Evolutionary conservation across 202 grass and related monocot genomes (phyloP), one percentile per base, ranked within the genome.

Genomic region (Musa balbisiana): DNA sequence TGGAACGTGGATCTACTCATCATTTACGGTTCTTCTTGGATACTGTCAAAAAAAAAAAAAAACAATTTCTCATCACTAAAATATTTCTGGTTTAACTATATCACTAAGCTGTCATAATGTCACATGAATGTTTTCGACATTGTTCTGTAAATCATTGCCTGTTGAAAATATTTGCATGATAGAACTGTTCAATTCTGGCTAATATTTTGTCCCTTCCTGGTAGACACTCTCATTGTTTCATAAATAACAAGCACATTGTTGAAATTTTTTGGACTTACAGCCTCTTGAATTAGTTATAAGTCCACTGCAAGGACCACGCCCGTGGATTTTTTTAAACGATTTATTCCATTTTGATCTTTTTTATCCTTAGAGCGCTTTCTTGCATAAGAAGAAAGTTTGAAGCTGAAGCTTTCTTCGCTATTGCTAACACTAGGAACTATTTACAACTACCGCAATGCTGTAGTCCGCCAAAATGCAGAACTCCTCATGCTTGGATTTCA

Each of bases 401-500:
- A 26, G 80, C 71, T 73, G 83, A 93, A 83, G 66, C 59, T 98
- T 62, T 86, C 87, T 64, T 72, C 85, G 94, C 91, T 81, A 79
- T 93, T 70, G 84, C 88, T 52, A 64, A 53, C 71, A n/a, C 83
- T 98, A 98, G 85, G 87, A 92, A 65, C 85, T 98, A 9, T 86
- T 63, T 88, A 76, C 77, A 98, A 83, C 67, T 98, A 98, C 76
- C 80, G 85, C 79, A 83, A 91, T 74, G 94, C 90, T 19, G 94
- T 98, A 75, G 69, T 73, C 26, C 43, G 67, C 29, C 64, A 71
- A 33, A 52, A 25, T 72, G 21, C 9, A 60, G 17, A 69, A 19
- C 11, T 69, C 23, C 16, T 27, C 23, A 69, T 49, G 64, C 10
- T 33, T 69, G 27, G 12, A 1, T 68, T 49, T n/a, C n/a, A n/a